Conservation (phyloP, 768 basidiomycete genomes). For the Baorangia bicolor region DNA sequence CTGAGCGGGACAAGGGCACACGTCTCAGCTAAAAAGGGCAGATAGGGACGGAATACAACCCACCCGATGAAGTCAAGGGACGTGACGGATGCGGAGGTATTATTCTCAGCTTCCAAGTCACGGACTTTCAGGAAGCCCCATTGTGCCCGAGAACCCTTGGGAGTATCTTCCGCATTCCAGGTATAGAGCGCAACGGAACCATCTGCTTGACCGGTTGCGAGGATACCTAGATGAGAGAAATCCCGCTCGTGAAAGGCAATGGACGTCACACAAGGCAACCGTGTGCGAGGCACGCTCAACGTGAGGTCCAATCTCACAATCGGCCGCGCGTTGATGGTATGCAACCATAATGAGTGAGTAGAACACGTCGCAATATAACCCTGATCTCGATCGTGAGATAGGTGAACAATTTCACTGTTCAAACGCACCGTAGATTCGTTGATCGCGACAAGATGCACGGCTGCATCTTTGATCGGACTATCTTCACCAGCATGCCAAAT, state of each 20-base stretch:
- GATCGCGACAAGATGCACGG: conserved; percentile 69
- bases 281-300: conserved; percentile 41
- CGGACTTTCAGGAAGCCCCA: conserved; percentile 77
- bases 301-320: conserved; percentile 69
- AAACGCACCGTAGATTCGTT: conserved; percentile 81
- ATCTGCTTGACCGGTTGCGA: conserved; percentile 79
- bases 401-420: too few species aligned
- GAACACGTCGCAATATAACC: conserved; percentile 90
- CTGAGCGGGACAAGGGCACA: background rate
- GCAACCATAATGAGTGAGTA: conserved; percentile 62
- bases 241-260: conserved; percentile 89
- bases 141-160: conserved; percentile 58
- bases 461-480: conserved; percentile 27
- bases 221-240: conserved; percentile 70
- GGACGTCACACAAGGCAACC: conserved; percentile 59
- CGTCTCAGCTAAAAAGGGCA: background rate
- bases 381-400: conserved; percentile 39
- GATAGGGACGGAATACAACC: conserved; percentile 9
- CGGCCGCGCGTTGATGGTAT: conserved; percentile 82
- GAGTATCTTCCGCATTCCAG: conserved; percentile 78
- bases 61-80: conserved; percentile 85
- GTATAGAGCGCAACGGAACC: conserved; percentile 79
- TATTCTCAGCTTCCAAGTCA: conserved; percentile 56
- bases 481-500: conserved; percentile 60
- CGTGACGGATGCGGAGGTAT: conserved; percentile 50